A percentile compares a stretch with the other conserved stretches of the same genome.
These are phyloP conservation scores for Ganoderma leucocontextum DNA, from an alignment of 1,284 basidiomycete species.

Conservation along the genomic window DNA sequence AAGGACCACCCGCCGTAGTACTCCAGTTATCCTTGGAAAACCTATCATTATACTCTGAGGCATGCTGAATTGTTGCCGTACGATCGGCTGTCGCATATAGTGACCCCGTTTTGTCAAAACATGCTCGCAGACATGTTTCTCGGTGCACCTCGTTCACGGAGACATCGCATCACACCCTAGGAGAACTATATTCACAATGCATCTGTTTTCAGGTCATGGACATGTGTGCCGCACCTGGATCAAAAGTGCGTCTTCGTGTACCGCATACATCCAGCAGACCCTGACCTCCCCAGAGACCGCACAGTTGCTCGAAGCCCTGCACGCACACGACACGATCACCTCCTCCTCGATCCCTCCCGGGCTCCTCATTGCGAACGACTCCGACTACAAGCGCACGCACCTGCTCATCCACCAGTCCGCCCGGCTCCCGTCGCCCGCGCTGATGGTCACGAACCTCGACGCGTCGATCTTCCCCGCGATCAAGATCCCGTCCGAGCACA, in stretches of 20 bases:
- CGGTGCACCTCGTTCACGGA: background rate
- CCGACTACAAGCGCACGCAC: conserved; percentile 94
- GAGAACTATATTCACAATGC: background rate
- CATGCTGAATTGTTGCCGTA: background rate
- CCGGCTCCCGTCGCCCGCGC: conserved; percentile 89
- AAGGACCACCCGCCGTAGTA: background rate
- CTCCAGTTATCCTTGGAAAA: background rate
- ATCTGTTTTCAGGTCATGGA: conserved; percentile 78
- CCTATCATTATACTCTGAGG: background rate
- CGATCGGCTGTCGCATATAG: too few relatives aligned
- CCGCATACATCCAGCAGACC: background rate
- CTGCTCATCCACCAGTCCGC: conserved; percentile 98
- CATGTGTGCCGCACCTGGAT: conserved; percentile 99
- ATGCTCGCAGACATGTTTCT: background rate
- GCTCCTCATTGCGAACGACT: conserved; percentile 89
- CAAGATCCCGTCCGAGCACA: conserved; percentile 55
- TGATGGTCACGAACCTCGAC: conserved; percentile 97
- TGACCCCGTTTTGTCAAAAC: background rate
- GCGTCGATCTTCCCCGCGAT: conserved; percentile 90
- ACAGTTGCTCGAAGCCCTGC: conserved; percentile 90
- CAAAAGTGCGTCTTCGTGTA: conserved; percentile 66
- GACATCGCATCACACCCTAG: background rate
- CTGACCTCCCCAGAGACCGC: conserved; percentile 64
- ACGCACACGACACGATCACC: conserved; percentile 69
- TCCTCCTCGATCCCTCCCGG: conserved; percentile 77